Percentiles rank a stretch among this genome's conserved stretches.
phyloP scores from a whole-genome alignment of 2,329 filamentous ascomycete species.

The Chaetomiaceae sp. region DNA sequence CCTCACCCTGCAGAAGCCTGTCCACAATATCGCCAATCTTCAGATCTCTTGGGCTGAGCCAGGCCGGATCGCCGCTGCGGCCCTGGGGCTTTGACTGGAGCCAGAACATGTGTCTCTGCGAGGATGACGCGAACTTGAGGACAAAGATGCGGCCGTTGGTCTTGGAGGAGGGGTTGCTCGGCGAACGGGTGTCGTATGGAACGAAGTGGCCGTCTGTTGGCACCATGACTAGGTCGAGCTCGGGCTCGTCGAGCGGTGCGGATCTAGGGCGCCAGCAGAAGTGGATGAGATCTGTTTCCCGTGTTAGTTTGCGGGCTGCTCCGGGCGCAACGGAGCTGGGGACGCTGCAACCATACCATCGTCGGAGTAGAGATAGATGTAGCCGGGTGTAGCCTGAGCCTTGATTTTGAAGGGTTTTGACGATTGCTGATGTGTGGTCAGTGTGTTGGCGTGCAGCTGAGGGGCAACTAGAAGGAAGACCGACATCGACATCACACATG shows the following conservation, averaged over 20 bases:
- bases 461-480: slow-evolving; percentile 34
- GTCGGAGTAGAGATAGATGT: slow-evolving; percentile 87
- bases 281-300: slow-evolving; percentile 71
- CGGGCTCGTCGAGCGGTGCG: slow-evolving; percentile 65
- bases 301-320: slow-evolving; percentile 11
- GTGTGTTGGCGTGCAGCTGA: background rate
- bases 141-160: slow-evolving; percentile 88
- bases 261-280: slow-evolving; percentile 93
- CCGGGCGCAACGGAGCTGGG: background rate
- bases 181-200: slow-evolving; percentile 64
- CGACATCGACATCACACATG: slow-evolving; percentile 77
- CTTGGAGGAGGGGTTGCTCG: slow-evolving; percentile 55
- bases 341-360: slow-evolving; percentile 55
- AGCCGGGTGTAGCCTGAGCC: slow-evolving; percentile 69
- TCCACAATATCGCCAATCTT: slow-evolving; percentile 88
- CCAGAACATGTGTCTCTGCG: slow-evolving; percentile 92
- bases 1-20: slow-evolving; percentile 78
- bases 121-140: slow-evolving; percentile 90
- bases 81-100: slow-evolving; percentile 84
- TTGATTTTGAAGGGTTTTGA: slow-evolving; percentile 66
- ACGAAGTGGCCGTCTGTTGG: slow-evolving; percentile 83
- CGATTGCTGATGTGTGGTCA: slow-evolving; percentile 38
- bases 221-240: slow-evolving; percentile 90
- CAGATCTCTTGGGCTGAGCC: slow-evolving; percentile 79
- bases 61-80: slow-evolving; percentile 63